These are phyloP conservation scores for Taxillus chinensis DNA, from an alignment of 164 flowering plant genomes.

Conservation along the genomic window DNA sequence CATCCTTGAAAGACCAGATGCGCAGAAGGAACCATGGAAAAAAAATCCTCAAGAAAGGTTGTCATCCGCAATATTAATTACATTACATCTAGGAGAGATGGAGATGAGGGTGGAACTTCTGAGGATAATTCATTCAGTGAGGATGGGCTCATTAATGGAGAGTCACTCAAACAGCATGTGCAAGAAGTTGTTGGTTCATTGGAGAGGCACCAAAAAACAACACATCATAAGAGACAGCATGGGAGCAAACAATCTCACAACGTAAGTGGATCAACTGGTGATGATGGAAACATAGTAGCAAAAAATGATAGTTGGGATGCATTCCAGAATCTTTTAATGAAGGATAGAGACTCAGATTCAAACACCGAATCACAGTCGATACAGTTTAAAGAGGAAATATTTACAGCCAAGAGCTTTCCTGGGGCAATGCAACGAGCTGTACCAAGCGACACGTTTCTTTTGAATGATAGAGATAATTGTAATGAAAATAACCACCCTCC, in stretches of 20 bases:
- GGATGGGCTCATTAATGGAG: slow-evolving; percentile 45
- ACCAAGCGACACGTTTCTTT: slow-evolving; percentile 47
- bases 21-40: slow-evolving; percentile 41
- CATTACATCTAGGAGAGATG: slow-evolving; percentile 54
- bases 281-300: slow-evolving; percentile 25
- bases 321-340: slow-evolving; percentile 68
- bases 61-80: slow-evolving; percentile 88
- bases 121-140: slow-evolving; percentile 45
- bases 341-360: slow-evolving; percentile 31
- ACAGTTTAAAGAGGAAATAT: slow-evolving; percentile 26
- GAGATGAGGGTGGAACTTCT: slow-evolving; percentile 27
- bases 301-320: slow-evolving; percentile 53
- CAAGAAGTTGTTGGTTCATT: slow-evolving; percentile 69
- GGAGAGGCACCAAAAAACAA: slow-evolving; percentile 41
- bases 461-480: slow-evolving; percentile 21
- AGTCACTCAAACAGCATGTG: slow-evolving; percentile 52
- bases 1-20: slow-evolving; percentile 23
- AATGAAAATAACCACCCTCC: slow-evolving; percentile 19
- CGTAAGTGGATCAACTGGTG: slow-evolving; percentile 16
- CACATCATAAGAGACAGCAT: slow-evolving; percentile 33
- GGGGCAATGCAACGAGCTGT: slow-evolving; percentile 22
- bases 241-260: slow-evolving; percentile 19
- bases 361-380: slow-evolving; percentile 10
- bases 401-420: slow-evolving; percentile 15
- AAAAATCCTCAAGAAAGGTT: slow-evolving; percentile 63